Evolutionary conservation across 768 basidiomycete genomes (phyloP), one percentile per base, ranked within the genome.

Genomic region (Russula sp.): DNA sequence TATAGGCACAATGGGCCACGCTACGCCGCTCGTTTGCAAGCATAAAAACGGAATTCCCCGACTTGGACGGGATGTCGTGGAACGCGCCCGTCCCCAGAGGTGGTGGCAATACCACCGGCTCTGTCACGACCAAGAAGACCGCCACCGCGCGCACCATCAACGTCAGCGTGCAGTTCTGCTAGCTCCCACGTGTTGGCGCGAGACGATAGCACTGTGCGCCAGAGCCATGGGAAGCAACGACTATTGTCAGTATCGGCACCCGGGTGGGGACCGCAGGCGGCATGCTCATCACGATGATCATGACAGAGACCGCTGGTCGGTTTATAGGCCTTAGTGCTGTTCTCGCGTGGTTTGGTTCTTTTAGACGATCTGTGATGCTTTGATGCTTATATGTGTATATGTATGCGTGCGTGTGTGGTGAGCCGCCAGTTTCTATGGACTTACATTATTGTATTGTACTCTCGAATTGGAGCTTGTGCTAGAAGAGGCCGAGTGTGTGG

Each of bases 31-130:
- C 83, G 1, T 85, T 85, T 66, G 73, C 69, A 22, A 75, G 76
- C 5, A 83, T n/a, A 38, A 85, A 85, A 64, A 79, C 79, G 9
- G 83, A 85, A 64, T 85, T 84, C 67, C 75, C 76, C 58, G 84
- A 85, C 69, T 75, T 85, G 14, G 84, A 85, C 58, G 84, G n/a
- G n/a, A n/a, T n/a, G n/a, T n/a, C n/a, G n/a, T n/a, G n/a, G n/a
- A n/a, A n/a, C n/a, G n/a, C n/a, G n/a, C n/a, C n/a, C n/a, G 39
- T 75, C 77, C 36, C 35, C n/a, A 10, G n/a, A 5, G 9, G 11
- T 34, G 13, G 47, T 3, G 2, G 20, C 10, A 2, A 13, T 14
- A 8, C 10, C 20, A 5, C 6, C 32, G 29, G 13, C 18, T 3
- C 13, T 13, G 14, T 1, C 13, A 29, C 13, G 46, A 29, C 22